Evolutionary conservation across 2,329 filamentous ascomycete species (phyloP).

Genomic region (Lachnellula subtilissima): DNA sequence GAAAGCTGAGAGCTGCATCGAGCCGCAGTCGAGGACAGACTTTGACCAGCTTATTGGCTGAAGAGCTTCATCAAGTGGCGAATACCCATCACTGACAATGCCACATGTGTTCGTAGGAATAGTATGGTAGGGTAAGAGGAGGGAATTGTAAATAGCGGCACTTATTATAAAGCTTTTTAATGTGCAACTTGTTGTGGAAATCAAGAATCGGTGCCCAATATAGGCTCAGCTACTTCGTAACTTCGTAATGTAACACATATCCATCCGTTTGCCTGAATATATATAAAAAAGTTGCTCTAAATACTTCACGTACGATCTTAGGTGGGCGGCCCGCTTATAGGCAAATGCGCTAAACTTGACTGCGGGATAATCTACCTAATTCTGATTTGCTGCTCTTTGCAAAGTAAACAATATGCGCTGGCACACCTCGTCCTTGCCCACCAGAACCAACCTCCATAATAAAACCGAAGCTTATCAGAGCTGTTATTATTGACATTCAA

Average conservation of each 20-base stretch:
- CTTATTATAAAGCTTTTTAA: neutral
- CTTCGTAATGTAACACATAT: neutral
- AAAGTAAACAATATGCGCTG: neutral
- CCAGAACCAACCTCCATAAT: neutral
- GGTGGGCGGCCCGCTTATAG: neutral
- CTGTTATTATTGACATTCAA: neutral
- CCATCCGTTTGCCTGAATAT: neutral
- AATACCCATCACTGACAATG: neutral
- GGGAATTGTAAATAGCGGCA: neutral
- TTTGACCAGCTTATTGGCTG: neutral
- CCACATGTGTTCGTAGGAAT: neutral
- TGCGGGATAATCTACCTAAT: no score
- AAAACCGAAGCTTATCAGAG: no score
- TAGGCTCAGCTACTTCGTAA: neutral
- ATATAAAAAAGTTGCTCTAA: neutral
- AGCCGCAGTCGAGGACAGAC: conserved; percentile 2
- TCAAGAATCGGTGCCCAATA: neutral
- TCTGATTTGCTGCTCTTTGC: neutral
- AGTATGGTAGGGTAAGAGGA: neutral
- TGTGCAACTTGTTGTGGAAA: no score
- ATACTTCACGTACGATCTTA: neutral
- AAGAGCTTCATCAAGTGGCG: neutral
- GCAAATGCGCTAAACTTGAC: neutral
- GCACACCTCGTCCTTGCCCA: neutral
- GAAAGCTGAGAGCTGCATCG: neutral